These are phyloP conservation scores for Naganishia sp. DNA, from an alignment of 1,284 basidiomycete genomes.

Conservation along the genomic window DNA sequence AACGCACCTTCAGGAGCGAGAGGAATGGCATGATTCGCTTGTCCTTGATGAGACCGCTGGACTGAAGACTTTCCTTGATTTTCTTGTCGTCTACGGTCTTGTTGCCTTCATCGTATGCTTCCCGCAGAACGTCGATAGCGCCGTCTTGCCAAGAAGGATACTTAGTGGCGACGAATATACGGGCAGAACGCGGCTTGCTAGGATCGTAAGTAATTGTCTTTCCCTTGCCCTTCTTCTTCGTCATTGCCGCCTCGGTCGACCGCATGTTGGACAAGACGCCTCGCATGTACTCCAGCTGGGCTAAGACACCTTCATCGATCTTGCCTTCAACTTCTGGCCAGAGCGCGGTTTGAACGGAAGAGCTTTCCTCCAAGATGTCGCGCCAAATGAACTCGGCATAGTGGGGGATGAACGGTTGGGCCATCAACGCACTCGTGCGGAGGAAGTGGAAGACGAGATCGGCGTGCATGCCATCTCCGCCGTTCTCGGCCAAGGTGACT, in stretches of 20 bases:
- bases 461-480: slow-evolving; percentile 76
- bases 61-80: slow-evolving; percentile 69
- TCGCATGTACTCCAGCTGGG: slow-evolving; percentile 62
- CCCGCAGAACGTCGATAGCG: slow-evolving; percentile 74
- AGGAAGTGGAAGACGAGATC: slow-evolving; percentile 78
- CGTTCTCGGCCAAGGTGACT: slow-evolving; percentile 72
- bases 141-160: slow-evolving; percentile 94
- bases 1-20: slow-evolving; percentile 79
- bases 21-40: slow-evolving; percentile 96
- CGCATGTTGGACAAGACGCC: slow-evolving; percentile 83
- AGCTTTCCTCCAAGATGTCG: slow-evolving; percentile 69
- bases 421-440: slow-evolving; percentile 72
- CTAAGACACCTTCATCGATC: slow-evolving; percentile 31
- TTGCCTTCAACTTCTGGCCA: slow-evolving; percentile 64
- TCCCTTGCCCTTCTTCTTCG: slow-evolving; percentile 62
- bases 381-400: slow-evolving; percentile 91
- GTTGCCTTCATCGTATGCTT: slow-evolving; percentile 65
- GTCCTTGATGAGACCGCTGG: slow-evolving; percentile 87
- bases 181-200: slow-evolving; percentile 77
- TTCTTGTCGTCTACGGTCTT: slow-evolving; percentile 76
- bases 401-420: slow-evolving; percentile 90
- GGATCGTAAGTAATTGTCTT: slow-evolving; percentile 65
- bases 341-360: slow-evolving; percentile 74
- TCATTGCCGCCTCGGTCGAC: slow-evolving; percentile 75
- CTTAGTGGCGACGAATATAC: slow-evolving; percentile 82